Conservation (phyloP, 1,284 basidiomycete genomes). For the Sanghuangporus sanghuang region DNA sequence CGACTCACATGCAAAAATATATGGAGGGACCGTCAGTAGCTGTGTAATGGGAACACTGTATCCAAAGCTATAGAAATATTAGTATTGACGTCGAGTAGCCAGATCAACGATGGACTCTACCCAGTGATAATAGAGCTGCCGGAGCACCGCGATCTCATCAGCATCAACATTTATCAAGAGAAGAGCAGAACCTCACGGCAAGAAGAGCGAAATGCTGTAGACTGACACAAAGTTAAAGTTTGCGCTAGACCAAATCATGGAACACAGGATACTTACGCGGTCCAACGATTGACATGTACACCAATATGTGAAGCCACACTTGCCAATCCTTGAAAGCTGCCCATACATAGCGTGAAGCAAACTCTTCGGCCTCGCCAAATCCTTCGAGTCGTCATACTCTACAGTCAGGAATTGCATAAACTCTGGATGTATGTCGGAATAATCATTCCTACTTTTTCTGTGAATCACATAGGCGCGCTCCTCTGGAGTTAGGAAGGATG, state of each 20-base stretch:
- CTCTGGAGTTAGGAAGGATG: constrained; percentile 45
- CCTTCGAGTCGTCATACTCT: constrained; percentile 64
- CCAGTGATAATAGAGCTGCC: constrained; percentile 46
- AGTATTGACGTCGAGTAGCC: not conserved
- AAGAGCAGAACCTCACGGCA: constrained; percentile 38
- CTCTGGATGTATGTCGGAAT: constrained; percentile 25
- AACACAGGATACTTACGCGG: constrained; percentile 41
- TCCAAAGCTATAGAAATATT: constrained; percentile 42
- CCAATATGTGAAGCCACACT: constrained; percentile 51
- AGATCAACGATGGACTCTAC: constrained; percentile 25
- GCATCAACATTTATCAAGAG: not conserved
- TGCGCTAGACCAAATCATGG: too few relatives aligned
- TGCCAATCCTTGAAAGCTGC: constrained; percentile 63
- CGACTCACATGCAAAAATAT: constrained; percentile 53
- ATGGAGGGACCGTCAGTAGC: constrained; percentile 66
- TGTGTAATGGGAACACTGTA: constrained; percentile 53
- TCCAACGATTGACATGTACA: constrained; percentile 54
- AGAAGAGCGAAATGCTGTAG: constrained; percentile 48
- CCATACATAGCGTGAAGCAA: constrained; percentile 46
- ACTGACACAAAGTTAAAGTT: not conserved
- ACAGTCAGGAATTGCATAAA: constrained; percentile 31
- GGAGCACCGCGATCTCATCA: not conserved
- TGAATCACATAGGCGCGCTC: constrained; percentile 56
- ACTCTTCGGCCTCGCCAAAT: constrained; percentile 55
- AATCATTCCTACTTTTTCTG: constrained; percentile 43